Evolutionary conservation across 169 alveolate genomes (phyloP), one percentile per base, ranked within the genome.

Genomic region (Babesia gibsoni): DNA sequence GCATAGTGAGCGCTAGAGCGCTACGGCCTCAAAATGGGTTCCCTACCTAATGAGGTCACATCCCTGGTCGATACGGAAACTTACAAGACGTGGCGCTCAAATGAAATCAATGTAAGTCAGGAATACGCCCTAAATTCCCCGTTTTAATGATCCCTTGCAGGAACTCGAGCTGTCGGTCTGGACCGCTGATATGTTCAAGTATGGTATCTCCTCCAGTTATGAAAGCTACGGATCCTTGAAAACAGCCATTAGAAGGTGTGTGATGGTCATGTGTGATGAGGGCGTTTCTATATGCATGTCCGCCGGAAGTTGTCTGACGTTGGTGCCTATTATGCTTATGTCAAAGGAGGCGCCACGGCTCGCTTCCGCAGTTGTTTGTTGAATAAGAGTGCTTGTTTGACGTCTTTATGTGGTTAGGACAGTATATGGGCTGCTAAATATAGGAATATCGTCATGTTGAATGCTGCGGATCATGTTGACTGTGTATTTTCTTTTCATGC

Each of bases 231-330:
- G 87, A 41, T 52, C 87, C 6, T 39, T 78, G 35, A 78, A 78
- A 46, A 78, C 87, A 6, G 87, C 87, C 43, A 78, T 78, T 5
- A 23, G 67, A 50, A 78, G 87, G 87, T 78, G 45, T 27, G 66
- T 63, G n/a, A 16, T 23, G 41, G 29, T 18, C 63, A 43, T 23
- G 4, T 29, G 32, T 23, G 23, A 14, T 10, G 46, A 39, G 14
- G 46, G 46, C 14, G 10, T 39, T 10, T 61, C 25, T 18, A 12
- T n/a, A n/a, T n/a, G n/a, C n/a, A n/a, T n/a, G n/a, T n/a, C n/a
- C n/a, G n/a, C n/a, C n/a, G n/a, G n/a, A n/a, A n/a, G n/a, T n/a
- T n/a, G n/a, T n/a, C n/a, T n/a, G n/a, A n/a, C n/a, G n/a, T n/a
- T n/a, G n/a, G n/a, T n/a, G n/a, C n/a, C n/a, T n/a, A n/a, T n/a